These are phyloP conservation scores for Fusarium sp. DNA, from an alignment of 2,329 filamentous ascomycete genomes.

Conservation along the genomic window DNA sequence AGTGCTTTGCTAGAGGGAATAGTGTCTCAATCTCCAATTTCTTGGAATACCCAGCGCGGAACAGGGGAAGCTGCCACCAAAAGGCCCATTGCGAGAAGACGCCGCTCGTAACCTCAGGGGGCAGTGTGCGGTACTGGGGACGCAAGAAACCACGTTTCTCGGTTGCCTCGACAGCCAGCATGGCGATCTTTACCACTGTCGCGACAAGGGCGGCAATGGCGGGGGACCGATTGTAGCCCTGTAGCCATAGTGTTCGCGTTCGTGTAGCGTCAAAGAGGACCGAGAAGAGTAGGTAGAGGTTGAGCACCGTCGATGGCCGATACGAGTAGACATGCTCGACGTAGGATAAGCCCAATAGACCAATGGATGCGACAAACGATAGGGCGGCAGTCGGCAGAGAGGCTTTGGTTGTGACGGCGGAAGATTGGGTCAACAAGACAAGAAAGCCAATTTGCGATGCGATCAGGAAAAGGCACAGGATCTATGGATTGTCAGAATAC, in stretches of 20 bases:
- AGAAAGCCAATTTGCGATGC: constrained; percentile 33
- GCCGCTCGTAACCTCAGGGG: constrained; percentile 23
- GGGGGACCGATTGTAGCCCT: constrained; percentile 25
- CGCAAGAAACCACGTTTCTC: constrained; percentile 34
- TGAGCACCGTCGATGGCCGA: constrained; percentile 38
- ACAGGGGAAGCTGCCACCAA: constrained; percentile 34
- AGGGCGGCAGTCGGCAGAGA: constrained; percentile 30
- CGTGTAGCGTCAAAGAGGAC: constrained; percentile 28
- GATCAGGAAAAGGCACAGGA: constrained; percentile 19
- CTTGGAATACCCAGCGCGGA: constrained; percentile 29
- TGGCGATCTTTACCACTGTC: constrained; percentile 22
- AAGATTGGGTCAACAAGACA: constrained; percentile 23
- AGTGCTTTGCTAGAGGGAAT: constrained; percentile 32
- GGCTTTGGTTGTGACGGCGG: constrained; percentile 22
- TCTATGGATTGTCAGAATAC: constrained; percentile 28
- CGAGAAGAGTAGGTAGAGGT: constrained; percentile 32
- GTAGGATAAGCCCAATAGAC: constrained; percentile 26
- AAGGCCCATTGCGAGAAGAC: constrained; percentile 39
- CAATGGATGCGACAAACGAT: constrained; percentile 29
- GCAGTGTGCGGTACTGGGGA: constrained; percentile 22
- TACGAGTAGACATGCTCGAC: constrained; percentile 41
- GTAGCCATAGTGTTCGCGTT: constrained; percentile 39
- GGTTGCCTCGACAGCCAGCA: constrained; percentile 21
- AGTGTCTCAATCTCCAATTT: constrained; percentile 26
- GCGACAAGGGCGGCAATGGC: constrained; percentile 26